phyloP scores from a whole-genome alignment of 2,329 filamentous ascomycete genomes.

The Pleomassaria siparia region DNA sequence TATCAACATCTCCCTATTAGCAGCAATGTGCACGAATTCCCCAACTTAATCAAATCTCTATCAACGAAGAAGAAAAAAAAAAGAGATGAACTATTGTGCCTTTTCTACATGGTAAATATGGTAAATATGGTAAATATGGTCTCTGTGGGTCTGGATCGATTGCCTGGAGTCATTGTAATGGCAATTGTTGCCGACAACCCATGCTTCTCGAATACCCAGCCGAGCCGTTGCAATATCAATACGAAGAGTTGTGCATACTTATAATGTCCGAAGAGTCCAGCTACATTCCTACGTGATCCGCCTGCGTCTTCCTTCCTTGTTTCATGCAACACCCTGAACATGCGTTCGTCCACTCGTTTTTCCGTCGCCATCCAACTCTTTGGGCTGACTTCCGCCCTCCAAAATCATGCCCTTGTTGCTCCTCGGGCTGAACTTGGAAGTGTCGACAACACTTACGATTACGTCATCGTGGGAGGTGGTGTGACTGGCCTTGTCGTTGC shows the following conservation, averaged over 20 bases:
- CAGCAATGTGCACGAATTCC: not conserved
- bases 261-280: constrained; percentile 4
- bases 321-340: constrained; percentile 10
- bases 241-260: not conserved
- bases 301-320: not conserved
- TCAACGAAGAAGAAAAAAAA: too few relatives aligned
- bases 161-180: not conserved
- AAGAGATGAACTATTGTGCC: too few relatives aligned
- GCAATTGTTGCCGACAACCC: not conserved
- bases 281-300: not conserved
- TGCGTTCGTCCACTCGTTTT: constrained; percentile 17
- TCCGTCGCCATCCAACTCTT: constrained; percentile 18
- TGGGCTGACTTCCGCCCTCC: constrained; percentile 15
- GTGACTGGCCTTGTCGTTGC: constrained; percentile 12
- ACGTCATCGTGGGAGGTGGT: constrained; percentile 18
- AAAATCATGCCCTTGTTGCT: constrained; percentile 4
- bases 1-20: not conserved
- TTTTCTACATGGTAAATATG: too few relatives aligned
- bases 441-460: constrained; percentile 11
- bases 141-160: not conserved
- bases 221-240: not conserved
- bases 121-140: too few relatives aligned
- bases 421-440: not conserved
- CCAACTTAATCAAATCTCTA: not conserved
- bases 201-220: not conserved